Evolutionary conservation across 2,329 filamentous ascomycete species (phyloP).

Genomic region (Aspergillus ustus): DNA sequence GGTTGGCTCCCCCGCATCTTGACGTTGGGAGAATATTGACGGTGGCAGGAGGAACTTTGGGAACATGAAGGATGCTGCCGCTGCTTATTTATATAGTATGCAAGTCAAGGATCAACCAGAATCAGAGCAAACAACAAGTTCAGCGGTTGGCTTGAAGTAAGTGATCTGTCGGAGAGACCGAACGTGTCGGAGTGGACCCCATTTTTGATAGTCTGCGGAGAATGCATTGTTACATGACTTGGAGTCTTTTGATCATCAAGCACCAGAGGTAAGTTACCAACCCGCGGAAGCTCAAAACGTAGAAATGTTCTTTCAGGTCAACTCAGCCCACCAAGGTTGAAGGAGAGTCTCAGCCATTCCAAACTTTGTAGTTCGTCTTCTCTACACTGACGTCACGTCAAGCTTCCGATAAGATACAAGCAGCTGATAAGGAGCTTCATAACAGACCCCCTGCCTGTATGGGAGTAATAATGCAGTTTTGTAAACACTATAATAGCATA

Average conservation of each 20-base stretch:
- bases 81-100: background rate
- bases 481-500: too few relatives aligned
- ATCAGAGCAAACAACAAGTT: background rate
- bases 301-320: background rate
- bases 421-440: background rate
- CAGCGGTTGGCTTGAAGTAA: background rate
- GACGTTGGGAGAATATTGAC: slow-evolving; percentile 47
- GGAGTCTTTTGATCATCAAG: background rate
- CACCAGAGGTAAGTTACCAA: background rate
- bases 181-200: background rate
- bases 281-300: too few relatives aligned
- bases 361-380: background rate
- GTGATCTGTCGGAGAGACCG: background rate
- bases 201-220: background rate
- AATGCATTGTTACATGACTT: background rate
- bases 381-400: background rate
- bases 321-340: background rate
- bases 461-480: too few relatives aligned
- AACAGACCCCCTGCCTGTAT: too few relatives aligned
- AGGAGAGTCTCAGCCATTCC: background rate
- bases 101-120: background rate
- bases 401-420: background rate
- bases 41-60: slow-evolving; percentile 58
- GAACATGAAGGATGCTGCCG: slow-evolving; percentile 40
- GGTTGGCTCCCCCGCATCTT: slow-evolving; percentile 17